phyloP scores from a whole-genome alignment of 495 filamentous ascomycete species.

The Podospora didyma region DNA sequence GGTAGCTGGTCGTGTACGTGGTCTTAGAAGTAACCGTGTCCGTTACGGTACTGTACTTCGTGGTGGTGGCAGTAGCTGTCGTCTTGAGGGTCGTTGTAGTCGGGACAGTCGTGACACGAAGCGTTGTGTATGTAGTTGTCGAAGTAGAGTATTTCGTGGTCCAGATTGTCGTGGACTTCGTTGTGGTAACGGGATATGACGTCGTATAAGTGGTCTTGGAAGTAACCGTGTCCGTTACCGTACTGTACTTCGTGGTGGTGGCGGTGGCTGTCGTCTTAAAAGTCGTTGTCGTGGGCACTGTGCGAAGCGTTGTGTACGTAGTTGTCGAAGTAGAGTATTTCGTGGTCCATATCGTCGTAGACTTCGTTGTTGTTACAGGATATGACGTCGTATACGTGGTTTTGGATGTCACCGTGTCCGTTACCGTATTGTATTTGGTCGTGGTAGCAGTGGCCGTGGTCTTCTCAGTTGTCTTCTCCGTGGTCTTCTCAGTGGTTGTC shows the following conservation, averaged over 20 bases:
- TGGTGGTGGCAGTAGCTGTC: background rate
- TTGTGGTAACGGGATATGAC: background rate
- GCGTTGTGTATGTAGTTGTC: background rate
- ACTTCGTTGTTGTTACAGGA: background rate
- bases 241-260: background rate
- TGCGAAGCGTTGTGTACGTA: no score
- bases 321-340: slow-evolving; percentile 1
- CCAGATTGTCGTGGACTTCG: slow-evolving; percentile 1
- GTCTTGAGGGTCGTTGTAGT: background rate
- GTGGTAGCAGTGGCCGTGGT: background rate
- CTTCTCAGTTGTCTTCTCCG: background rate
- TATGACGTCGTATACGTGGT: background rate
- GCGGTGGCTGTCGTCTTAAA: background rate
- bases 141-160: slow-evolving; percentile 2
- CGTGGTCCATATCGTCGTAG: background rate
- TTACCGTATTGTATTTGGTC: background rate
- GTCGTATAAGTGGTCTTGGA: background rate
- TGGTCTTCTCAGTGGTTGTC: slow-evolving; percentile 8
- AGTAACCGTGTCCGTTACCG: background rate
- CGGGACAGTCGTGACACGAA: no score
- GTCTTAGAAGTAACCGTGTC: background rate
- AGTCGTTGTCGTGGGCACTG: background rate
- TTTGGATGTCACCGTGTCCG: background rate
- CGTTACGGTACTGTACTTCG: background rate
- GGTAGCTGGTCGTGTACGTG: background rate